Evolutionary conservation across 225 moss, liverwort and hornwort genomes (phyloP).

Genomic region (Physcomitrellopsis africana): DNA sequence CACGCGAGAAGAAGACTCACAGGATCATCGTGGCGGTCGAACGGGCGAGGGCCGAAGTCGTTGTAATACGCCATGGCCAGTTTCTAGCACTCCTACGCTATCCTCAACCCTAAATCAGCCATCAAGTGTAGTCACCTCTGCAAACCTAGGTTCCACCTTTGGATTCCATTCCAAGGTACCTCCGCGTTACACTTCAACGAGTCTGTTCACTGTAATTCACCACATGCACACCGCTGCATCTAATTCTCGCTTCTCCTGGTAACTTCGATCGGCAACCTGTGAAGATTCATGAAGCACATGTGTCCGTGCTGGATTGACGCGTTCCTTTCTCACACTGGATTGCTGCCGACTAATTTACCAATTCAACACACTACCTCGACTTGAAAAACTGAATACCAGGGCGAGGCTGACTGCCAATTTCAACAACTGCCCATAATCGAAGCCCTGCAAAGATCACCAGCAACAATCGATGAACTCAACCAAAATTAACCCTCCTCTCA

Average conservation of each 20-base stretch:
- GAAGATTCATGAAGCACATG: not conserved
- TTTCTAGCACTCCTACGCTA: constrained; percentile 18
- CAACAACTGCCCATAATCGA: too few species aligned
- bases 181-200: constrained; percentile 20
- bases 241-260: not conserved
- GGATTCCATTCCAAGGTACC: constrained; percentile 27
- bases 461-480: too few species aligned
- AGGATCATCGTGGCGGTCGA: constrained; percentile 42
- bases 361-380: too few species aligned
- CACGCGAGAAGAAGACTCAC: constrained; percentile 21
- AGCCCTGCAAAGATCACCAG: too few species aligned
- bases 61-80: constrained; percentile 36
- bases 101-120: constrained; percentile 39
- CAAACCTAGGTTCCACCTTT: not conserved
- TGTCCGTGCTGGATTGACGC: not conserved
- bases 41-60: constrained; percentile 26
- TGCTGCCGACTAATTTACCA: too few species aligned
- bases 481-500: too few species aligned
- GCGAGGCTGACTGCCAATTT: too few species aligned
- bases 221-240: constrained; percentile 7
- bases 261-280: not conserved
- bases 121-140: constrained; percentile 10
- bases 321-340: too few species aligned
- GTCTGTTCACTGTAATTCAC: constrained; percentile 22
- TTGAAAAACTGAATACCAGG: too few species aligned